Percentiles rank a stretch among this genome's conserved stretches.
phyloP scores from a whole-genome alignment of 1,284 basidiomycete species.

The Lentinus polychrous region DNA sequence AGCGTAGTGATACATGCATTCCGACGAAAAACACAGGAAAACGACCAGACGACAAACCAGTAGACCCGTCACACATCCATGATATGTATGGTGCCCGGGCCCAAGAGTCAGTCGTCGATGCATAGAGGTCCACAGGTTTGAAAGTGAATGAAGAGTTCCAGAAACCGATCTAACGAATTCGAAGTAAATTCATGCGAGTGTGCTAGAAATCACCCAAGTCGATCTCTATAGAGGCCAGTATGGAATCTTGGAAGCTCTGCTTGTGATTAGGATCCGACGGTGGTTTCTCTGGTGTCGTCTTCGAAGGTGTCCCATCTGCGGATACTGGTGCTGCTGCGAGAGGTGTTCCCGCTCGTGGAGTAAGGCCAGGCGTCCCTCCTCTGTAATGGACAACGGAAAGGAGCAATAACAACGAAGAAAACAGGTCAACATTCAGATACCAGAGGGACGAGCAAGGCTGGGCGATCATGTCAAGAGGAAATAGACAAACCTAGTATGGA shows the following conservation, averaged over 20 bases:
- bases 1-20: too few relatives aligned
- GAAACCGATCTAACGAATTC: too few relatives aligned
- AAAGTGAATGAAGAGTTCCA: too few relatives aligned
- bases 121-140: too few relatives aligned
- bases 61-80: too few relatives aligned
- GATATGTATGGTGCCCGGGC: too few relatives aligned
- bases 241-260: slow-evolving; percentile 43
- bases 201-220: slow-evolving; percentile 73
- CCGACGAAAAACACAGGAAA: too few relatives aligned
- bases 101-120: too few relatives aligned
- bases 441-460: slow-evolving; percentile 4
- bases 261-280: slow-evolving; percentile 23
- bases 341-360: slow-evolving; percentile 24
- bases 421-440: slow-evolving; percentile 9
- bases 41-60: too few relatives aligned
- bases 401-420: slow-evolving; percentile 6
- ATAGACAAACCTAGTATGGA: slow-evolving; percentile 45
- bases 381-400: slow-evolving; percentile 8
- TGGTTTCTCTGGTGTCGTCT: slow-evolving; percentile 11
- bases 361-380: slow-evolving; percentile 36
- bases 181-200: too few relatives aligned
- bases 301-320: slow-evolving; percentile 12
- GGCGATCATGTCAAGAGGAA: slow-evolving; percentile 9
- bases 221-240: slow-evolving; percentile 65
- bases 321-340: slow-evolving; percentile 39